A percentile compares a stretch with the other conserved stretches of the same genome.
Evolutionary conservation across 352 stramenopile genomes (phyloP).

Genomic region (Pythium plurisporium): DNA sequence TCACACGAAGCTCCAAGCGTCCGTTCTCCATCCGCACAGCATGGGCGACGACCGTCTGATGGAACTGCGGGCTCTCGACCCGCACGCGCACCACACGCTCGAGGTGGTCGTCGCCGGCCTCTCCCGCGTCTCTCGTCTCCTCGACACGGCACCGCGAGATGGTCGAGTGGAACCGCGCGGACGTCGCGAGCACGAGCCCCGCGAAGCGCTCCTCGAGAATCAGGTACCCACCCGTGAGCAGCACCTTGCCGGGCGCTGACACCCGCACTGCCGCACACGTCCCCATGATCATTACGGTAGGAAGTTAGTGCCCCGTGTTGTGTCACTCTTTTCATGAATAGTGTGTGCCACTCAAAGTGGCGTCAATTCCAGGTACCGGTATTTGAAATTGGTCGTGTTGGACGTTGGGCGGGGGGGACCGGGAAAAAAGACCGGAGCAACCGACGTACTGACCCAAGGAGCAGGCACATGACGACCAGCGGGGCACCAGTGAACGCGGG

Average conservation of each 20-base stretch:
- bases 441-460: not conserved
- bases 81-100: conserved; percentile 29
- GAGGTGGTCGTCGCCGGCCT: not conserved
- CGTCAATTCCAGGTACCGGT: not conserved
- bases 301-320: not conserved
- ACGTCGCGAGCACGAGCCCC: conserved; percentile 89
- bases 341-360: not conserved
- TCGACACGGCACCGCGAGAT: conserved; percentile 22
- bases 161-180: conserved; percentile 92
- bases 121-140: not conserved
- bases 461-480: conserved; percentile 10
- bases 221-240: conserved; percentile 95
- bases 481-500: conserved; percentile 1
- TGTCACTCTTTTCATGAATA: not conserved
- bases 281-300: not conserved
- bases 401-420: not conserved
- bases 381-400: conserved; percentile 2
- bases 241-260: conserved; percentile 95
- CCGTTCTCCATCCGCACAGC: conserved; percentile 12
- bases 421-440: not conserved
- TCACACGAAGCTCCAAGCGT: not conserved
- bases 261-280: conserved; percentile 39
- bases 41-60: conserved; percentile 41
- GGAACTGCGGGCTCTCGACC: conserved; percentile 91
- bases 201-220: conserved; percentile 90